Percentiles rank a stretch among this genome's conserved stretches.
phyloP scores from a whole-genome alignment of 2,329 filamentous ascomycete genomes.

The Aureobasidium sp. region DNA sequence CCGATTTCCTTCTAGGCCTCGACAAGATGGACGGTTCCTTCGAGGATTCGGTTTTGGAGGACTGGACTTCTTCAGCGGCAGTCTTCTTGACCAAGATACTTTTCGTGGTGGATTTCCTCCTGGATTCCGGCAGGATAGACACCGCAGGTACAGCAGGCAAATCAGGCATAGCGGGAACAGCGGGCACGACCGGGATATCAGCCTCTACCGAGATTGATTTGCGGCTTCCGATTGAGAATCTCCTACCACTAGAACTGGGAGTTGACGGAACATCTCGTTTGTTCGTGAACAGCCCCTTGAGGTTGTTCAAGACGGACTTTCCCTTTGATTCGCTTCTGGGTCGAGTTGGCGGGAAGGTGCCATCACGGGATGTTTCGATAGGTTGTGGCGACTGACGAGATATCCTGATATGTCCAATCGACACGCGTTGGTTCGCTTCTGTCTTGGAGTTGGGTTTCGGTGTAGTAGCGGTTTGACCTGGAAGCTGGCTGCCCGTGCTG shows the following conservation, averaged over 20 bases:
- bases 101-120: not conserved
- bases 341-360: not conserved
- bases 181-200: not conserved
- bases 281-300: constrained; percentile 22
- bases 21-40: not conserved
- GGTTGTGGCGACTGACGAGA: not conserved
- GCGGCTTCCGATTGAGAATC: not conserved
- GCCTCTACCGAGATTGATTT: not conserved
- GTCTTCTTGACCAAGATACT: not conserved
- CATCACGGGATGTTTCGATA: not conserved
- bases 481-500: not conserved
- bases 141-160: not conserved
- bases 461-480: not conserved
- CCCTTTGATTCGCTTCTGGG: constrained; percentile 22
- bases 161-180: not conserved
- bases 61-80: not conserved
- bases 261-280: constrained; percentile 17
- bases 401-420: not conserved
- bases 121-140: not conserved
- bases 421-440: not conserved
- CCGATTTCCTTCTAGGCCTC: constrained; percentile 1
- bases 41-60: not conserved
- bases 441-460: not conserved
- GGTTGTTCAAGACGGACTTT: constrained; percentile 21
- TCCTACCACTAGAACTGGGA: constrained; percentile 5